Evolutionary conservation across 2,329 filamentous ascomycete species (phyloP).

Genomic region (Boeremia lycopersici): DNA sequence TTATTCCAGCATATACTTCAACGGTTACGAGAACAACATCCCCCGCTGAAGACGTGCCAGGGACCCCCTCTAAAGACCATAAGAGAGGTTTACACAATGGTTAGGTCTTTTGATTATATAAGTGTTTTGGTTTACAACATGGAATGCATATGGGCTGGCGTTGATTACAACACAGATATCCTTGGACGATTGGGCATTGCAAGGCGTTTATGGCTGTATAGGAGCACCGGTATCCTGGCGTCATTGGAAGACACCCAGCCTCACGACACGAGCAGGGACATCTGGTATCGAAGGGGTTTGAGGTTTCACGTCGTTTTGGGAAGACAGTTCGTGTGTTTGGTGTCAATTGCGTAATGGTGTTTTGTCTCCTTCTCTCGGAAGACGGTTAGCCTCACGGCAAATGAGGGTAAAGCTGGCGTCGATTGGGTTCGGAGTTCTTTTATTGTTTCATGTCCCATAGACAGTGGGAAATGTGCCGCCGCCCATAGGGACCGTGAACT

Average conservation of each 20-base stretch:
- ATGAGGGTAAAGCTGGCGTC: not conserved
- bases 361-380: not conserved
- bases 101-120: conserved; percentile 2
- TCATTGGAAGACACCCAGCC: not conserved
- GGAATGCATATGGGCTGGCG: conserved; percentile 4
- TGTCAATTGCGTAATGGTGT: not conserved
- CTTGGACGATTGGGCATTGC: conserved; percentile 3
- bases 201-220: conserved; percentile 7
- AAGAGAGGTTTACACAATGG: no score
- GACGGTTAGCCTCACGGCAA: conserved; percentile 2
- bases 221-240: not conserved
- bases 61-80: not conserved
- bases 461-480: not conserved
- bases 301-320: not conserved
- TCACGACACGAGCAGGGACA: not conserved
- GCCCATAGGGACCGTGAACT: not conserved
- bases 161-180: not conserved
- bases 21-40: conserved; percentile 8
- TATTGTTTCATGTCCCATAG: not conserved
- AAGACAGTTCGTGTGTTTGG: not conserved
- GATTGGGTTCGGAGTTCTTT: not conserved
- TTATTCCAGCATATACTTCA: conserved; percentile 3
- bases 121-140: conserved; percentile 4
- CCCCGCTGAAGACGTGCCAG: not conserved
- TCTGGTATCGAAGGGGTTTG: not conserved